Conservation (phyloP, 73 alveolate genomes). For the Paramecium pentaurelia region DNA sequence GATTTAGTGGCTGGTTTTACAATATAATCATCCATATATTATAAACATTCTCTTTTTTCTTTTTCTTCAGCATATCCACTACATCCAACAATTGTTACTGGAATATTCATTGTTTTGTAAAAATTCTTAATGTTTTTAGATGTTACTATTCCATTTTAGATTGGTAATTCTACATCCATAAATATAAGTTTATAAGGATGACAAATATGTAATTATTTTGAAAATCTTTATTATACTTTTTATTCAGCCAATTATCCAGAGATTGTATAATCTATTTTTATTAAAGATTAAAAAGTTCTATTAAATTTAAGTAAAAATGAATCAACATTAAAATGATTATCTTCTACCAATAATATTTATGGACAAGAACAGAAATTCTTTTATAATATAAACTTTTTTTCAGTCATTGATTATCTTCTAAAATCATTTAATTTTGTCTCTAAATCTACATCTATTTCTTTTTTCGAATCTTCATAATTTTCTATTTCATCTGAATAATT, state of each 20-base stretch:
- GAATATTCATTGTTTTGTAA: background rate
- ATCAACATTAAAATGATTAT: constrained; percentile 34
- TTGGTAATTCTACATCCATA: constrained; percentile 46
- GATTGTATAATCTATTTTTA: background rate
- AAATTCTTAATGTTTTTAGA: background rate
- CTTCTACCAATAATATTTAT: background rate
- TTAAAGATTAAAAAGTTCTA: background rate
- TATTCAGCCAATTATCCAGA: constrained; percentile 19
- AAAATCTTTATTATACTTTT: constrained; percentile 6
- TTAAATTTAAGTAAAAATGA: background rate
- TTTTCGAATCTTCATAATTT: constrained; percentile 17
- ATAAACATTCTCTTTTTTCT: background rate
- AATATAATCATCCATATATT: constrained; percentile 37
- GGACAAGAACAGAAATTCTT: background rate
- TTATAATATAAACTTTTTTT: background rate
- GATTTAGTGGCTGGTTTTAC: constrained; percentile 20
- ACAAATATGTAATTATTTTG: background rate
- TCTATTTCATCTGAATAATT: background rate
- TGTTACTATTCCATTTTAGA: constrained; percentile 30
- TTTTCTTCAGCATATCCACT: constrained; percentile 26
- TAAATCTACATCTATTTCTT: background rate
- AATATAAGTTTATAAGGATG: constrained; percentile 6
- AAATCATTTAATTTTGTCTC: background rate
- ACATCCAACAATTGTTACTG: constrained; percentile 11
- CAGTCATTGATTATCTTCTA: background rate